A percentile compares a stretch with the other conserved stretches of the same genome.
These are phyloP conservation scores for Tephrocybe sp. DNA, from an alignment of 768 basidiomycete species.

Conservation along the genomic window DNA sequence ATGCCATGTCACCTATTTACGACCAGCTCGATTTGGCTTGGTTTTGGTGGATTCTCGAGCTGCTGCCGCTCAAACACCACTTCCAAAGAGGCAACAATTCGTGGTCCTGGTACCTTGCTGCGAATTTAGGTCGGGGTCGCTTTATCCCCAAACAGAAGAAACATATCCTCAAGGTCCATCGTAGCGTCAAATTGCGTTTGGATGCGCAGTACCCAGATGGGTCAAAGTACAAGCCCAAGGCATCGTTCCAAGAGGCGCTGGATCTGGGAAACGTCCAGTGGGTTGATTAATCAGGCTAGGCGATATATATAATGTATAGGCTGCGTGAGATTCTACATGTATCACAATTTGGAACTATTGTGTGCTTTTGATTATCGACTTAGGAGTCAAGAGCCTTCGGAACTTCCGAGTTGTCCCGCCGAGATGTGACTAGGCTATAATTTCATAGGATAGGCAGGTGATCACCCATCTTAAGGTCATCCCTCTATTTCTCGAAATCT, in stretches of 20 bases:
- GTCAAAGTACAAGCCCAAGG: conserved; percentile 27
- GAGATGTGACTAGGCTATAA: no score
- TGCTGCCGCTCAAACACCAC: conserved; percentile 42
- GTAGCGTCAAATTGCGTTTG: conserved; percentile 54
- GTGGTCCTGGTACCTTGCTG: conserved; percentile 36
- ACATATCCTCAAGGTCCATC: conserved; percentile 46
- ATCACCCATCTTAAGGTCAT: no score
- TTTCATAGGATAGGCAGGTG: no score
- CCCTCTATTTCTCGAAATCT: no score
- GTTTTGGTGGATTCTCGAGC: conserved; percentile 72
- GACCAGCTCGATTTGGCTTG: conserved; percentile 52
- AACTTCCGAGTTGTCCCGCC: no score
- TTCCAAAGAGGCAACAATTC: conserved; percentile 37
- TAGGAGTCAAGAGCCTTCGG: no score
- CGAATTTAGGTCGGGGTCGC: conserved; percentile 36
- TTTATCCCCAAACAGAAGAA: conserved; percentile 42
- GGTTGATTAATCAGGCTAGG: conserved; percentile 19
- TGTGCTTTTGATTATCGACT: no score
- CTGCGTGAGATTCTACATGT: no score
- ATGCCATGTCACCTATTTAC: conserved; percentile 55
- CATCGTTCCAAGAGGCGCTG: conserved; percentile 16
- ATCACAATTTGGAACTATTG: no score
- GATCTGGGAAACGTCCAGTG: conserved; percentile 12
- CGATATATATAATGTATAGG: no score
- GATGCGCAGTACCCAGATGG: conserved; percentile 45